Evolutionary conservation across 495 filamentous ascomycete species (phyloP).

Genomic region (Trichoderma orchidacearum): DNA sequence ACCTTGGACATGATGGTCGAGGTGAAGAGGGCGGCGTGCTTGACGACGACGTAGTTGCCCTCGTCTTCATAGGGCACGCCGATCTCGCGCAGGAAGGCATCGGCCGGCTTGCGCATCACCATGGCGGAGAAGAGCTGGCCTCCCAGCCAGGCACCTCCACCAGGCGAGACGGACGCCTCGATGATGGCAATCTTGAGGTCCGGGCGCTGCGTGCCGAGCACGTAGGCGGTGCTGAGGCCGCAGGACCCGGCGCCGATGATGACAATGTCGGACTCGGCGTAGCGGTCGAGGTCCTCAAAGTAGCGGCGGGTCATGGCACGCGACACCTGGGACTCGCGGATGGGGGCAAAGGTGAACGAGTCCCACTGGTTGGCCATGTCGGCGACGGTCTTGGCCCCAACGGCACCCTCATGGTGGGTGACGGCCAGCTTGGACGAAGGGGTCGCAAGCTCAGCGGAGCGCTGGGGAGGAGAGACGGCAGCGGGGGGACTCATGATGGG

Average conservation of each 20-base stretch:
- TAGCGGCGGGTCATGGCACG: constrained; percentile 88
- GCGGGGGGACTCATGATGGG: constrained; percentile 65
- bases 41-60: constrained; percentile 76
- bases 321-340: constrained; percentile 81
- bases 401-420: constrained; percentile 14
- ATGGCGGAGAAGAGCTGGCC: constrained; percentile 88
- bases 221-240: constrained; percentile 72
- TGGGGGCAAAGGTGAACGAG: constrained; percentile 67
- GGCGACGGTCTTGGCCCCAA: constrained; percentile 37
- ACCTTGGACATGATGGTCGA: constrained; percentile 73
- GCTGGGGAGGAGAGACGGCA: constrained; percentile 13
- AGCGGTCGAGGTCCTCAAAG: constrained; percentile 77
- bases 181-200: constrained; percentile 87
- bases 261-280: constrained; percentile 84
- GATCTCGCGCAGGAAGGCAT: constrained; percentile 65
- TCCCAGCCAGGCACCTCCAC: constrained; percentile 84
- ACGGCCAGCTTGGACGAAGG: constrained; percentile 15
- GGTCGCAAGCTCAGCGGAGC: constrained; percentile 11
- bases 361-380: constrained; percentile 59
- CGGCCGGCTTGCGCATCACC: constrained; percentile 86
- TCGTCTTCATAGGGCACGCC: constrained; percentile 82
- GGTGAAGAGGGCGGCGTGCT: constrained; percentile 86
- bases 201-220: constrained; percentile 68
- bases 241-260: constrained; percentile 83
- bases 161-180: constrained; percentile 74